These are phyloP conservation scores for Malania oleifera DNA, from an alignment of 164 flowering plant species.

Conservation along the genomic window DNA sequence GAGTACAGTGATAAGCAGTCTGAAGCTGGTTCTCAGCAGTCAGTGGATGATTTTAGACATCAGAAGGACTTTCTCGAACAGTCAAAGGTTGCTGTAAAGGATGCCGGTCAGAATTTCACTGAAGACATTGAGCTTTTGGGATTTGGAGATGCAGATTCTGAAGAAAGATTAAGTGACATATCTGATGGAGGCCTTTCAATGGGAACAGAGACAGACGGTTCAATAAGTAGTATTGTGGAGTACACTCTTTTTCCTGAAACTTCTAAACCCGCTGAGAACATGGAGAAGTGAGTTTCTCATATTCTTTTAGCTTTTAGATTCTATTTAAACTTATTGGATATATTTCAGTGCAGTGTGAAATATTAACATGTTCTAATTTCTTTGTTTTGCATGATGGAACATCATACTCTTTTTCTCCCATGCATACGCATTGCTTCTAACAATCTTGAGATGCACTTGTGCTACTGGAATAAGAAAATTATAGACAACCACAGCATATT, in stretches of 20 bases:
- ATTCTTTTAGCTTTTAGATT: background rate
- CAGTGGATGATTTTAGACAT: slow-evolving; percentile 41
- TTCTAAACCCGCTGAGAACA: slow-evolving; percentile 26
- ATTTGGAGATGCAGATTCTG: slow-evolving; percentile 55
- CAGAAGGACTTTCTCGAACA: slow-evolving; percentile 23
- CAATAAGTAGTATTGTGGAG: slow-evolving; percentile 55
- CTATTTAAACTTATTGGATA: background rate
- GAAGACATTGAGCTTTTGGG: slow-evolving; percentile 62
- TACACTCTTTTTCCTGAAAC: slow-evolving; percentile 61
- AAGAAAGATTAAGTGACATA: slow-evolving; percentile 73
- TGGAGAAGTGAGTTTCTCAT: slow-evolving; percentile 35
- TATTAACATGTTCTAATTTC: too few species aligned
- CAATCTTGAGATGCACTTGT: too few species aligned
- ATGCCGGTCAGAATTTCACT: slow-evolving; percentile 20
- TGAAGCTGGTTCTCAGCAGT: slow-evolving; percentile 51
- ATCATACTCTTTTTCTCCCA: too few species aligned
- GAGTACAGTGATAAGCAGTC: slow-evolving; percentile 55
- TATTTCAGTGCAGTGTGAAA: too few species aligned
- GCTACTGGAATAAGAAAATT: too few species aligned
- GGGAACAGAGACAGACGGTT: slow-evolving; percentile 82
- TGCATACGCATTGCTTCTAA: too few species aligned
- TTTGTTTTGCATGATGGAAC: too few species aligned
- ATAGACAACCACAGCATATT: too few species aligned
- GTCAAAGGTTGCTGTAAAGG: slow-evolving; percentile 27
- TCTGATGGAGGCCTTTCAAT: slow-evolving; percentile 71